Conservation (phyloP, 2,329 filamentous ascomycete species). For the Scleromitrula shiraiana region DNA sequence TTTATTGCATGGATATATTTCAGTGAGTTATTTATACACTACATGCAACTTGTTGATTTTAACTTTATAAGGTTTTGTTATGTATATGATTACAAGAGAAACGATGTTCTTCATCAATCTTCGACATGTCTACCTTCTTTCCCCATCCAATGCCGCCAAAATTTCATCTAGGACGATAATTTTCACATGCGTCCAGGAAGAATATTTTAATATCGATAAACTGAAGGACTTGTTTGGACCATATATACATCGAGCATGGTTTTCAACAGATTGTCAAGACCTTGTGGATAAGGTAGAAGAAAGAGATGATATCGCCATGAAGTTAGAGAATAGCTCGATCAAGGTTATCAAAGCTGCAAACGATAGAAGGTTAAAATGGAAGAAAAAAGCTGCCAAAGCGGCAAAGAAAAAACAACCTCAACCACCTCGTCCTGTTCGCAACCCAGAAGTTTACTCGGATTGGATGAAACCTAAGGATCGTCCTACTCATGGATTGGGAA, state of each 20-base stretch:
- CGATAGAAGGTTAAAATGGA: slow-evolving; percentile 45
- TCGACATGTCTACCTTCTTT: slow-evolving; percentile 82
- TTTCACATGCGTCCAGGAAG: slow-evolving; percentile 72
- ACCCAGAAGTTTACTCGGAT: too few relatives aligned
- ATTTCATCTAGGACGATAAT: slow-evolving; percentile 86
- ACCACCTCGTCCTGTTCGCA: too few relatives aligned
- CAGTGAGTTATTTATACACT: slow-evolving; percentile 16
- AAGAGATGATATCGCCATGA: slow-evolving; percentile 69
- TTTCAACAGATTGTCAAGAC: slow-evolving; percentile 67
- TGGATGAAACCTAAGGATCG: slow-evolving; percentile 67
- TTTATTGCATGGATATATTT: slow-evolving; percentile 77
- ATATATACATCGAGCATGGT: slow-evolving; percentile 75
- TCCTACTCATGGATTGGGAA: slow-evolving; percentile 64
- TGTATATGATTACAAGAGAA: slow-evolving; percentile 82
- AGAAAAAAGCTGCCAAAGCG: slow-evolving; percentile 40
- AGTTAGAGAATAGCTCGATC: slow-evolving; percentile 80
- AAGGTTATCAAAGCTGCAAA: slow-evolving; percentile 75
- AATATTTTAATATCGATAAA: slow-evolving; percentile 70
- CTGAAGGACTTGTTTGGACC: slow-evolving; percentile 73
- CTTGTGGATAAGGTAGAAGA: slow-evolving; percentile 74
- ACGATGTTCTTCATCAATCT: slow-evolving; percentile 86
- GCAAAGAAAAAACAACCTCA: too few relatives aligned
- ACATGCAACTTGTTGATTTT: not conserved
- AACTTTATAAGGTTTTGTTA: slow-evolving; percentile 54
- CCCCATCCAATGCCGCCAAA: slow-evolving; percentile 72